phyloP scores from a whole-genome alignment of 805 yeast species.

The Candida awuae region DNA sequence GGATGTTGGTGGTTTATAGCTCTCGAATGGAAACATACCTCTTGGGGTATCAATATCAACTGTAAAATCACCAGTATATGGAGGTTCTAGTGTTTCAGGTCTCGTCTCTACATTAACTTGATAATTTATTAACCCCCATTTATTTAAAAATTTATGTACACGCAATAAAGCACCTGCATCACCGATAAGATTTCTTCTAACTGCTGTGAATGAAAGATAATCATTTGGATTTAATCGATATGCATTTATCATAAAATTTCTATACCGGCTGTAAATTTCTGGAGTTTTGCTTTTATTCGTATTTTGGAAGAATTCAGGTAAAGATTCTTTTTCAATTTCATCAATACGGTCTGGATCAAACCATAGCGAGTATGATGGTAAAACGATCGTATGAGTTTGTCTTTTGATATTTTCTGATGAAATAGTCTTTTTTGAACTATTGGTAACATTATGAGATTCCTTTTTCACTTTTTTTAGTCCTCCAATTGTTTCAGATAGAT shows the following conservation, averaged over 20 bases:
- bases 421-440: neutral
- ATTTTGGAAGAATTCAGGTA: slow-evolving; percentile 77
- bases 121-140: slow-evolving; percentile 91
- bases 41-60: slow-evolving; percentile 83
- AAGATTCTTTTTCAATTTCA: slow-evolving; percentile 69
- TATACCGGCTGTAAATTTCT: slow-evolving; percentile 66
- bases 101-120: slow-evolving; percentile 77
- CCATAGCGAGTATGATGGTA: slow-evolving; percentile 88
- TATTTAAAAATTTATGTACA: slow-evolving; percentile 72
- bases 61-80: slow-evolving; percentile 67
- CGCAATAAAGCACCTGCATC: slow-evolving; percentile 87
- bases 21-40: slow-evolving; percentile 86
- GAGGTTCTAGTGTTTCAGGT: slow-evolving; percentile 63
- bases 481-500: neutral
- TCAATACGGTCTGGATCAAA: slow-evolving; percentile 66
- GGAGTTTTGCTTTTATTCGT: slow-evolving; percentile 69
- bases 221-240: slow-evolving; percentile 86
- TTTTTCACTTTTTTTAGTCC: slow-evolving; percentile 1
- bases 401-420: slow-evolving; percentile 16
- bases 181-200: slow-evolving; percentile 83
- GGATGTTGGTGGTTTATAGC: slow-evolving; percentile 60
- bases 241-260: slow-evolving; percentile 84
- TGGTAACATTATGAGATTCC: neutral
- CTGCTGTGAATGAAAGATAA: slow-evolving; percentile 81
- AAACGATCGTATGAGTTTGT: slow-evolving; percentile 77